Evolutionary conservation across 345 rosid genomes (phyloP).

Genomic region (Aquilaria yunnanensis): DNA sequence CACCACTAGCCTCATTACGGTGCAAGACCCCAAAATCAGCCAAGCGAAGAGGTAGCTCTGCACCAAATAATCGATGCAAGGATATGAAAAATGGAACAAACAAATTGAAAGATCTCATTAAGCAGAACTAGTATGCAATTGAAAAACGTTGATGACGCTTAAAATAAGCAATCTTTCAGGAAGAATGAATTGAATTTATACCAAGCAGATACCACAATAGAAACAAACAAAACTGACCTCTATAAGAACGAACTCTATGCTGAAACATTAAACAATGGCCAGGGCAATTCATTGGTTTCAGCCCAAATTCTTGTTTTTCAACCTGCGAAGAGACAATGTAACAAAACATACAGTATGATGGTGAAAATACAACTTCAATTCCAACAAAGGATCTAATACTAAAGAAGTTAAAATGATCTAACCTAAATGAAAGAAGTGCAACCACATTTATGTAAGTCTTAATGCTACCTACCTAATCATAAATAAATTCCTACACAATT

Average conservation of each 20-base stretch:
- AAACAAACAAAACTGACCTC: slow-evolving; percentile 38
- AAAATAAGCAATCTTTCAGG: slow-evolving; percentile 1
- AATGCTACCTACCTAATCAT: too few relatives aligned
- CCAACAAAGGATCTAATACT: too few relatives aligned
- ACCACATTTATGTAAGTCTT: too few relatives aligned
- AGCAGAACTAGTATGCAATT: neutral
- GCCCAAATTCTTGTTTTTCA: slow-evolving; percentile 93
- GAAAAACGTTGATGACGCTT: neutral
- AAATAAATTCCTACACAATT: too few relatives aligned
- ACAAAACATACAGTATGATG: neutral
- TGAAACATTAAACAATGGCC: slow-evolving; percentile 97
- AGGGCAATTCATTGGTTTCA: slow-evolving; percentile 98
- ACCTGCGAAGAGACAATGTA: slow-evolving; percentile 40
- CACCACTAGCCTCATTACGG: slow-evolving; percentile 98
- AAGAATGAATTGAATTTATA: neutral
- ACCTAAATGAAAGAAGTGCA: too few relatives aligned
- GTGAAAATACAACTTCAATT: neutral
- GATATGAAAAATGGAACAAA: slow-evolving; percentile 1
- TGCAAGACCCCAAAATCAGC: slow-evolving; percentile 98
- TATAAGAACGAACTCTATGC: slow-evolving; percentile 82
- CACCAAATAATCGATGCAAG: slow-evolving; percentile 9
- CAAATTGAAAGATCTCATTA: neutral
- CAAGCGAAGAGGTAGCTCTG: slow-evolving; percentile 88
- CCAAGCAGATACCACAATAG: neutral
- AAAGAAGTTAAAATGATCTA: too few relatives aligned